Evolutionary conservation across 768 basidiomycete species (phyloP), one percentile per base, ranked within the genome.

Genomic region (Boletus rufocinnamomeus): DNA sequence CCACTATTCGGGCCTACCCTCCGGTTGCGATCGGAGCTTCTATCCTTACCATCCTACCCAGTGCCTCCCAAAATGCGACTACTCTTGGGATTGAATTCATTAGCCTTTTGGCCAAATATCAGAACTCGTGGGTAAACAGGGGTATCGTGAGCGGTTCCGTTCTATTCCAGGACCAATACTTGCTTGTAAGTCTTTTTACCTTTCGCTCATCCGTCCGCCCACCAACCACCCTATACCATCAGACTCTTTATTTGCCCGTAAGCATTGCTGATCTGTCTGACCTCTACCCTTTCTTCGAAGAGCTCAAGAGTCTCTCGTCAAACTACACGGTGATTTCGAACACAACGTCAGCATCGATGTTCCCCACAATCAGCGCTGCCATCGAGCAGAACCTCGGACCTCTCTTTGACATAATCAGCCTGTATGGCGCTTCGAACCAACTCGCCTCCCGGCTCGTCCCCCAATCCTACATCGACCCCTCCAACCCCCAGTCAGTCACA

Each of bases 401-500:
- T 4, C 34, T 56, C 35, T 62, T 59, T n/a, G 67, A 70, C 7
- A n/a, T 9, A 1, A 0, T 43, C 32, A 61, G 19, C 19, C 7
- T 5, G 21, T 70, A 68, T 9, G 66, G 64, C n/a, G 52, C 55
- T 45, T 58, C 61, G 30, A 52, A 27, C n/a, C 58, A 68, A 13
- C n/a, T 59, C 1, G 38, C 64, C 0, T 68, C 69, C 3, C 69
- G 64, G 10, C 60, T 69, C 23, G 37, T 69, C 9, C 66, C 66
- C 6, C 41, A 55, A 40, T 52, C 66, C 1, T 55, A 35, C 34
- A 45, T 69, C 3, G 51, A 58, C 21, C 68, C 68, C 2, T 56
- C 62, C 3, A 23, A 55, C 2, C 21, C 50, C 2, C 7, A 38
- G 7, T 68, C 63, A 0, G 63, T 68, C 30, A 27, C 25, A 19